Conservation (phyloP, 306 rosid genomes). For the Acacia melanoxylon region DNA sequence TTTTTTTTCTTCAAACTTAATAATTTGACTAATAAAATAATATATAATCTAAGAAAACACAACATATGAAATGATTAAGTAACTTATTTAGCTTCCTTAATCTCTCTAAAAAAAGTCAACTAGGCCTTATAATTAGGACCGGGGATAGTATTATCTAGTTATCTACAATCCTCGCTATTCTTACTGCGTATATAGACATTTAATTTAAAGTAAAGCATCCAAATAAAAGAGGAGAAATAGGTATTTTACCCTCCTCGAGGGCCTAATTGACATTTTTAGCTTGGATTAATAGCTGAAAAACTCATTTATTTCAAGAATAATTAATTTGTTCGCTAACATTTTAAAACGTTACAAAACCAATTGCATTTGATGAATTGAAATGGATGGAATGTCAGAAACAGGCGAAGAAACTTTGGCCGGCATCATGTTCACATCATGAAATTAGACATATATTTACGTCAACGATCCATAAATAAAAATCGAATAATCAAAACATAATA, state of each 20-base stretch:
- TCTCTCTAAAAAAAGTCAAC: too few relatives aligned
- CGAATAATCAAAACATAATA: not conserved
- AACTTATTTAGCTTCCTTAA: too few relatives aligned
- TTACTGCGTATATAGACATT: not conserved
- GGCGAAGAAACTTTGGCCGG: slow-evolving; percentile 10
- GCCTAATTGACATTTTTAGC: not conserved
- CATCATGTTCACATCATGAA: slow-evolving; percentile 13
- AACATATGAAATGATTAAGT: too few relatives aligned
- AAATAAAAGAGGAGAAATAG: not conserved
- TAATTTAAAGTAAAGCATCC: not conserved
- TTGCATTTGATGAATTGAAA: not conserved
- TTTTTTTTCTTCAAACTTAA: too few relatives aligned
- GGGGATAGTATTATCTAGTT: not conserved
- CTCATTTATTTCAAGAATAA: not conserved
- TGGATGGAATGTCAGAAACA: not conserved
- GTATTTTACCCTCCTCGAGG: not conserved
- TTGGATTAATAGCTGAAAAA: not conserved
- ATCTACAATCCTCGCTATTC: not conserved
- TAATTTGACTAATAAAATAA: too few relatives aligned
- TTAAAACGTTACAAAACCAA: not conserved
- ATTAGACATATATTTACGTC: not conserved
- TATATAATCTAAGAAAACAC: too few relatives aligned
- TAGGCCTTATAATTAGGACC: too few relatives aligned
- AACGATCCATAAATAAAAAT: not conserved
- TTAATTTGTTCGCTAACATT: not conserved